Conservation (phyloP, 176 grass and related monocot genomes). For the Hsuehochloa calcarea region DNA sequence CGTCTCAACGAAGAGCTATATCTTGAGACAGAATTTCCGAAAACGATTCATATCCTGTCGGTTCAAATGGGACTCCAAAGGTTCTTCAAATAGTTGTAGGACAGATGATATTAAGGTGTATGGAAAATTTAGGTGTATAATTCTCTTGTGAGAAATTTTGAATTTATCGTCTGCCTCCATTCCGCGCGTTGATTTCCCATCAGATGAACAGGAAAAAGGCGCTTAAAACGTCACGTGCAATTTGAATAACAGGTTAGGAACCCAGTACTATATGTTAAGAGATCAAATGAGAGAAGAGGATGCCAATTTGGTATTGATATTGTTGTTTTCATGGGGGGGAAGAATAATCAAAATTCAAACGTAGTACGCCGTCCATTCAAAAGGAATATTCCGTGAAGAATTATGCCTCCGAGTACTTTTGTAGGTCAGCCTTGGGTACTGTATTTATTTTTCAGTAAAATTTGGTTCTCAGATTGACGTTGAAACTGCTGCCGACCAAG, state of each 20-base stretch:
- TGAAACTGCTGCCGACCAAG: not conserved
- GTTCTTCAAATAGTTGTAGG: not conserved
- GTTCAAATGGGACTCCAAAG: not conserved
- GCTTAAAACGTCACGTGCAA: not conserved
- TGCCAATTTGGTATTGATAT: not conserved
- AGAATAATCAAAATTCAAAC: not conserved
- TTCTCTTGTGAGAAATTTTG: not conserved
- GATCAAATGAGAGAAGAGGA: not conserved
- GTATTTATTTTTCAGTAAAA: not conserved
- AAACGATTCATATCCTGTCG: not conserved
- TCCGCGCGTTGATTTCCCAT: not conserved
- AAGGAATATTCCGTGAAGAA: conserved; percentile 4
- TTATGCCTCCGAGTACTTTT: not conserved
- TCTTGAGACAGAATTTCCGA: not conserved
- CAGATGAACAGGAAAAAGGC: not conserved
- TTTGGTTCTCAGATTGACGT: conserved; percentile 13
- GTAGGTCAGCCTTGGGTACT: not conserved
- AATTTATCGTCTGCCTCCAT: not conserved
- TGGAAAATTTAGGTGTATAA: not conserved
- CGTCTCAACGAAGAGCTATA: not conserved
- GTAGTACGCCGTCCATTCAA: not conserved
- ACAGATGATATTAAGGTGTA: not conserved
- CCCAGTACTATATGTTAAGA: not conserved
- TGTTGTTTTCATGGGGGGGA: not conserved
- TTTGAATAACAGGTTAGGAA: not conserved